Base-by-base conservation (phyloP, 345 rosid species). In the Nephelium lappaceum region DNA sequence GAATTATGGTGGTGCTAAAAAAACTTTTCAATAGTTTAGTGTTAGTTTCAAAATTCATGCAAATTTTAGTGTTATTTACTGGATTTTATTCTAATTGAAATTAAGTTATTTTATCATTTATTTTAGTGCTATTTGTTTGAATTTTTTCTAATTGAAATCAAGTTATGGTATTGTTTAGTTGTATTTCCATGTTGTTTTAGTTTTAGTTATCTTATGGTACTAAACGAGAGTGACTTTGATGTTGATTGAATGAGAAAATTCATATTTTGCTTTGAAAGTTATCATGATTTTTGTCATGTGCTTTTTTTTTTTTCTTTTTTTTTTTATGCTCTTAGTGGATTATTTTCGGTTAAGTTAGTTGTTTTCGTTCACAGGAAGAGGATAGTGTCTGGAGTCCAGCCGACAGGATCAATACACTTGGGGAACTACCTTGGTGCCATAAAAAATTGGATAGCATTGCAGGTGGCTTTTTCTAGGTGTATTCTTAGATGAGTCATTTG, bases 351-450 rank as follows among this genome's bases (percentile, higher is more conserved):
- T 55, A 36, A 10, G 64, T 43, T 21, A 8, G 42, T 9, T 25
- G n/a, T 24, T 72, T 53, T 61, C 12, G 10, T 63, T 80, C 67
- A 8, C 76, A 93, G 95, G 91, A 93, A 93, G 86, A 90, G 93
- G 76, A 84, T 91, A 53, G 99, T 93, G 21, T 93, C 99, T 64
- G 99, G 98, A 71, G 98, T 95, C 60, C 99, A 93, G 84, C 98
- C 99, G 6, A 91, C 97, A 3, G 98, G 99, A 70, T 88, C 94
- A 16, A 77, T 95, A 72, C 99, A 93, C 87, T 91, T 93, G 0
- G 98, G 98, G 51, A 93, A 93, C 82, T 93, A 95, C 86, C 97
- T 93, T 31, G 98, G 97, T 6, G 97, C 98, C 69, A 93, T 92
- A 57, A 93, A 93, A 79, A 93, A 92, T 72, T 95, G 97, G 96